phyloP scores from a whole-genome alignment of 2,329 filamentous ascomycete genomes.

The Clarireedia hainanense region DNA sequence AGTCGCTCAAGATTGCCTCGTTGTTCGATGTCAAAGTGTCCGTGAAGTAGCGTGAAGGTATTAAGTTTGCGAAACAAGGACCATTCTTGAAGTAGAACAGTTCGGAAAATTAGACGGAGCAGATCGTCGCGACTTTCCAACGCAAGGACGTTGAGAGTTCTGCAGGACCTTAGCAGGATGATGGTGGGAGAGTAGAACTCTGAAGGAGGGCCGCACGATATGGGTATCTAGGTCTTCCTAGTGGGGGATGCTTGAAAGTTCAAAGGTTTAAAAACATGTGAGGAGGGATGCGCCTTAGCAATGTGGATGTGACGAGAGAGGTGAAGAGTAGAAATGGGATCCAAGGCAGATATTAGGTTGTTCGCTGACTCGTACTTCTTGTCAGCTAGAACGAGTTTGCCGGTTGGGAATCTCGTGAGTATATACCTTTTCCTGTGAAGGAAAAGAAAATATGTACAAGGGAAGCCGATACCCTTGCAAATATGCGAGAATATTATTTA shows the following conservation, averaged over 20 bases:
- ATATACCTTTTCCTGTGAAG: not conserved
- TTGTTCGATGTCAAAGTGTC: slow-evolving; percentile 28
- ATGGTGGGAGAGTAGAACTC: not conserved
- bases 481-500: slow-evolving; percentile 6
- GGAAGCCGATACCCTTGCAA: not conserved
- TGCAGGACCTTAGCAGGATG: slow-evolving; percentile 2
- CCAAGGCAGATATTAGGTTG: not conserved
- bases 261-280: not conserved
- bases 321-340: not conserved
- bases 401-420: slow-evolving; percentile 2
- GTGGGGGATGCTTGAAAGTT: not conserved
- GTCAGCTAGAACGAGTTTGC: not conserved
- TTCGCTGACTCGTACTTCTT: not conserved
- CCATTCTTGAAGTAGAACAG: slow-evolving; percentile 23
- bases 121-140: slow-evolving; percentile 14
- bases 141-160: slow-evolving; percentile 11
- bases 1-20: slow-evolving; percentile 17
- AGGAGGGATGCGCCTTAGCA: not conserved
- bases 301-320: not conserved
- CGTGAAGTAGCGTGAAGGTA: slow-evolving; percentile 12
- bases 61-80: slow-evolving; percentile 26
- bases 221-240: not conserved
- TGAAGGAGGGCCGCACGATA: not conserved
- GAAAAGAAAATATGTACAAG: slow-evolving; percentile 5
- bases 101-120: slow-evolving; percentile 10